A percentile compares a stretch with the other conserved stretches of the same genome.
These are phyloP conservation scores for Novakomyces olei DNA, from an alignment of 805 yeast species.

Conservation along the genomic window DNA sequence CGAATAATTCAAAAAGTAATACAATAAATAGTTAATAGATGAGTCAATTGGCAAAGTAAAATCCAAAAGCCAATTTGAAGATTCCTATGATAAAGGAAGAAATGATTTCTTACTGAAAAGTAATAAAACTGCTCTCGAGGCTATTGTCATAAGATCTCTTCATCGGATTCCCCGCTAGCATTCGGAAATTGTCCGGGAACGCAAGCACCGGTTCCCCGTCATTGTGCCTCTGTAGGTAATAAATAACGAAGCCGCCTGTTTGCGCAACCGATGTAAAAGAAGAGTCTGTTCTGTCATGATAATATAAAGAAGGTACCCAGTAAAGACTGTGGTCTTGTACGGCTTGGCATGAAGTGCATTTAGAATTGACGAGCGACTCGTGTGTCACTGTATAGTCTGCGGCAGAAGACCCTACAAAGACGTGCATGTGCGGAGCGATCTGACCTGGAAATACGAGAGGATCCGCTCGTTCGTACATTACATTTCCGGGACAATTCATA, in stretches of 20 bases:
- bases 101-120: too few species aligned
- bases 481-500: background rate
- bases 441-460: conserved; percentile 3
- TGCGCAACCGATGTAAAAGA: background rate
- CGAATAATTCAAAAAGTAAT: too few species aligned
- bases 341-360: conserved; percentile 4
- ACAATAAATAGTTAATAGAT: too few species aligned
- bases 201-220: background rate
- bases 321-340: conserved; percentile 1
- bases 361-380: background rate
- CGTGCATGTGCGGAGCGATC: conserved; percentile 4
- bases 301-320: conserved; percentile 3
- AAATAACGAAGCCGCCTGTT: conserved; percentile 1
- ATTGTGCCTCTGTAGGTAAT: conserved; percentile 2
- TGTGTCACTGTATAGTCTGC: conserved; percentile 1
- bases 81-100: too few species aligned
- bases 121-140: background rate
- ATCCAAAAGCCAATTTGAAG: too few species aligned
- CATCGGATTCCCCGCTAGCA: conserved; percentile 4
- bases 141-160: background rate
- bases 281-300: background rate
- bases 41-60: too few species aligned
- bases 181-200: conserved; percentile 4
- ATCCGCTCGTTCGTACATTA: conserved; percentile 2
- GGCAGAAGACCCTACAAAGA: conserved; percentile 1